A percentile compares a stretch with the other conserved stretches of the same genome.
These are phyloP conservation scores for Dillenia turbinata DNA, from an alignment of 164 flowering plant species.

Conservation along the genomic window DNA sequence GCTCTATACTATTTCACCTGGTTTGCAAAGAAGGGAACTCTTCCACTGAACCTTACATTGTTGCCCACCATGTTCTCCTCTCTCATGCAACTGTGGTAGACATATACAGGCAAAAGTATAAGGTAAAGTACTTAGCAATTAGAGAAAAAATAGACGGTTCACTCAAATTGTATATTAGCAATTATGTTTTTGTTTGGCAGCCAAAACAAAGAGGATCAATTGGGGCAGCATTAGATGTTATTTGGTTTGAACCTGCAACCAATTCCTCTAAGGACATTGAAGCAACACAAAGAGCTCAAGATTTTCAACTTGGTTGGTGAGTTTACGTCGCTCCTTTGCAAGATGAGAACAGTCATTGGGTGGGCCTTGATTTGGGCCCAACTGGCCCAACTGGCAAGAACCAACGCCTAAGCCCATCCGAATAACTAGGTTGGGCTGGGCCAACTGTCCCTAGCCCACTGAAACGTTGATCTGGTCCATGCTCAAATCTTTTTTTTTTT, in stretches of 20 bases:
- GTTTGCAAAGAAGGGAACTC: conserved; percentile 13
- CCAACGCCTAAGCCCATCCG: no score
- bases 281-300: conserved; percentile 2
- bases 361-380: no score
- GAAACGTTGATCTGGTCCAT: no score
- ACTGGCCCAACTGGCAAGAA: no score
- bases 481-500: no score
- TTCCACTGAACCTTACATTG: conserved; percentile 12
- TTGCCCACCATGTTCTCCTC: conserved; percentile 11
- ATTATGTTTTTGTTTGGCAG: background rate
- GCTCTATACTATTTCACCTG: conserved; percentile 14
- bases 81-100: conserved; percentile 9
- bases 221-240: background rate
- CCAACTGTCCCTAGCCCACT: no score
- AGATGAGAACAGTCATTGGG: no score
- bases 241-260: background rate
- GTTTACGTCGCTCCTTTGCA: no score
- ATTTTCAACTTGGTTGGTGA: conserved; percentile 47
- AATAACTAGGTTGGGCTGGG: no score
- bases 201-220: background rate
- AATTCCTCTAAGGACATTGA: background rate
- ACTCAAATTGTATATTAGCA: background rate
- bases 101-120: conserved; percentile 5
- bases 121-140: background rate
- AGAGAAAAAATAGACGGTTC: background rate